A percentile compares a stretch with the other conserved stretches of the same genome.
Evolutionary conservation across 1,139 yeast species (phyloP).

Genomic region (Suhomyces kunorum): DNA sequence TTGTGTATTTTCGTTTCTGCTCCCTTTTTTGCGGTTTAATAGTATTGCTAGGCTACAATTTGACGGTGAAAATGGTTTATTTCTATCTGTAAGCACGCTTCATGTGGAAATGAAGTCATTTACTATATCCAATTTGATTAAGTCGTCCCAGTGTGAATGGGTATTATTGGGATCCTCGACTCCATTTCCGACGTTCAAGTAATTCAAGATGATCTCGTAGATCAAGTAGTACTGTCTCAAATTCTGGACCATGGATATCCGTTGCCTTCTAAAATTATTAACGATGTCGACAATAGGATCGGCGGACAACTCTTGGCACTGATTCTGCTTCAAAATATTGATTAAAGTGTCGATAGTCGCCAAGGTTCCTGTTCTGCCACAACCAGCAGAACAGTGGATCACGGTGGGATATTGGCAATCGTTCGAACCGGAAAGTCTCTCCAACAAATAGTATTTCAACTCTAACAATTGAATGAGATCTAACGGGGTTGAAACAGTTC

Average conservation of each 20-base stretch:
- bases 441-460: conserved; percentile 38
- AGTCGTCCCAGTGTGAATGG: conserved; percentile 20
- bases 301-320: conserved; percentile 17
- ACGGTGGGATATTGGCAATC: conserved; percentile 45
- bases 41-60: too few relatives aligned
- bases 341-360: conserved; percentile 71
- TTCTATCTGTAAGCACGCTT: neutral
- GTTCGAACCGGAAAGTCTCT: conserved; percentile 10
- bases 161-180: conserved; percentile 10
- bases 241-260: conserved; percentile 84
- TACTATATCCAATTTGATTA: conserved; percentile 29
- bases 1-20: too few relatives aligned
- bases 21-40: too few relatives aligned
- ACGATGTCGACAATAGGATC: conserved; percentile 55
- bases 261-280: conserved; percentile 64
- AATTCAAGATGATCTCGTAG: conserved; percentile 51
- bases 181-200: conserved; percentile 17
- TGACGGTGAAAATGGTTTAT: too few relatives aligned
- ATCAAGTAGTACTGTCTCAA: conserved; percentile 72
- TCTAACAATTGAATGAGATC: conserved; percentile 46
- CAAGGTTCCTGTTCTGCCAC: conserved; percentile 89
- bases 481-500: conserved; percentile 36
- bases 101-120: conserved; percentile 22
- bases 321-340: conserved; percentile 37
- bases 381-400: conserved; percentile 89